phyloP scores from a whole-genome alignment of 768 basidiomycete genomes.

The Pisolithus marmoratus region DNA sequence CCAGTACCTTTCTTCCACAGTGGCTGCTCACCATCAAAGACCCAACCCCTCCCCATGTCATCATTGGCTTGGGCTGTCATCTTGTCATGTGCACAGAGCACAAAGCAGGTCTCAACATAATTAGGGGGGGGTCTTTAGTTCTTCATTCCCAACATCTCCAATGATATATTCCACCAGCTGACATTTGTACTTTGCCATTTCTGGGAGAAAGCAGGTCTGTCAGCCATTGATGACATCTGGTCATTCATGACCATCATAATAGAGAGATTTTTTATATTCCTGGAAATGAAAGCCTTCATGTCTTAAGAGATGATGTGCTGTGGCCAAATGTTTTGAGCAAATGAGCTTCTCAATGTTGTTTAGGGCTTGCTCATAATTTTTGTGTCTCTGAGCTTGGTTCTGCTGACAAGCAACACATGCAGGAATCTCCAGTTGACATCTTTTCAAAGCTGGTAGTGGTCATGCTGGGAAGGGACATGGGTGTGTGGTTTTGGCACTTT shows the following conservation, averaged over 20 bases:
- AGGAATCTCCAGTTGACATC: no score
- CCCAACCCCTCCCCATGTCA: constrained; percentile 28
- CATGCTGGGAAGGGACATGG: no score
- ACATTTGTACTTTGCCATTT: constrained; percentile 17
- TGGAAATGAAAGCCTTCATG: constrained; percentile 3
- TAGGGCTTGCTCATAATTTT: no score
- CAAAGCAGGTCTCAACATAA: constrained; percentile 16
- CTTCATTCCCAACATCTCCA: constrained; percentile 9
- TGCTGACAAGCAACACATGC: no score
- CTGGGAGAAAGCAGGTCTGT: constrained; percentile 14
- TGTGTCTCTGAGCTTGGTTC: no score
- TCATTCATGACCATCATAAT: constrained; percentile 17
- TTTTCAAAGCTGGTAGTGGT: no score
- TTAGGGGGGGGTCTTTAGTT: neutral
- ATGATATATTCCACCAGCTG: constrained; percentile 2
- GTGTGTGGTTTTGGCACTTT: no score
- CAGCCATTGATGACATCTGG: constrained; percentile 14
- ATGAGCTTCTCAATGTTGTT: no score
- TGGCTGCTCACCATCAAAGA: constrained; percentile 27
- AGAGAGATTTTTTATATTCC: constrained; percentile 14
- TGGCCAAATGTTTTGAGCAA: neutral
- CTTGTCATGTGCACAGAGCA: constrained; percentile 37
- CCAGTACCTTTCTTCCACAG: constrained; percentile 36
- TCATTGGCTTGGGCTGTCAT: constrained; percentile 39
- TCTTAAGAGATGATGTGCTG: neutral